A percentile compares a stretch with the other conserved stretches of the same genome.
These are phyloP conservation scores for Nannochloropsis salina DNA, from an alignment of 108 stramenopile genomes.

Conservation along the genomic window DNA sequence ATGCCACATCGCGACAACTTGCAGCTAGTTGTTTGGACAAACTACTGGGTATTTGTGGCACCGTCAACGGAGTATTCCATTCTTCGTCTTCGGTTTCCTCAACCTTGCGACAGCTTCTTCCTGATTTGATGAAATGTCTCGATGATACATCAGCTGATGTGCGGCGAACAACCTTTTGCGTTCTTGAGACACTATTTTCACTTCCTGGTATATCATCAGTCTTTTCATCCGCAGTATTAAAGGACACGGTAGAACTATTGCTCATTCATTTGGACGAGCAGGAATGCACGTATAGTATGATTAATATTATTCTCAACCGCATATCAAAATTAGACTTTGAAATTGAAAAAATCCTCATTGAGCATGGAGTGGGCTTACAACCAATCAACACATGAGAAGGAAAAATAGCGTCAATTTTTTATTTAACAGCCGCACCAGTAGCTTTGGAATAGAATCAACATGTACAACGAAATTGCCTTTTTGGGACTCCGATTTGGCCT, in stretches of 20 bases:
- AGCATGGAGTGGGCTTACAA: too few species aligned
- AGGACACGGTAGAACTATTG: background rate
- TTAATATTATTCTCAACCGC: too few species aligned
- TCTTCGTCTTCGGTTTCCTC: too few species aligned
- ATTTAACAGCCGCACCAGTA: too few species aligned
- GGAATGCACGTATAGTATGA: background rate
- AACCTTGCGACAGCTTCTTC: background rate
- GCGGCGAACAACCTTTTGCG: background rate
- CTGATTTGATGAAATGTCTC: background rate
- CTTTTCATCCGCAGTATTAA: background rate
- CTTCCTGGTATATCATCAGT: background rate
- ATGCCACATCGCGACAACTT: background rate
- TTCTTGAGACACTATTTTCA: background rate
- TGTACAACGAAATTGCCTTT: too few species aligned
- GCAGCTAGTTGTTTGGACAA: background rate
- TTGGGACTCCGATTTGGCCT: background rate
- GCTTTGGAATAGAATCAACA: too few species aligned
- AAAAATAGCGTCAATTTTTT: too few species aligned
- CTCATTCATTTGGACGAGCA: background rate
- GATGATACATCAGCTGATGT: background rate
- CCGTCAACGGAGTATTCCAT: too few species aligned
- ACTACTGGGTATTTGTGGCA: too few species aligned
- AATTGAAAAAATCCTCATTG: too few species aligned
- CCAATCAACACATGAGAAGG: too few species aligned
- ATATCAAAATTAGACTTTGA: too few species aligned